phyloP scores from a whole-genome alignment of 768 basidiomycete genomes.

The Suillus occidentalis region DNA sequence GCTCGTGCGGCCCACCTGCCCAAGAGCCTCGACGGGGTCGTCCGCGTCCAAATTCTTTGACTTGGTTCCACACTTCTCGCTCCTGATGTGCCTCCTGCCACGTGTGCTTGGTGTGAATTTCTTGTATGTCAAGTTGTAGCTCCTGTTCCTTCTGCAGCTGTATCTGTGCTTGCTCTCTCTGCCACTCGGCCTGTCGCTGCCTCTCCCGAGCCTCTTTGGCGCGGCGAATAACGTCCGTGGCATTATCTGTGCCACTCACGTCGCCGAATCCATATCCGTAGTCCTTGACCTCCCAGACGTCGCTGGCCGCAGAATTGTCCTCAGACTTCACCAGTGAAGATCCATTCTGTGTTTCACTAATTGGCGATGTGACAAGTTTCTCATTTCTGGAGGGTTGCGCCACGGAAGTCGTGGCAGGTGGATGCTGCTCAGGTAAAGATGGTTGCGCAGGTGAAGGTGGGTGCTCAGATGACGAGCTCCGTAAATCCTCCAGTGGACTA shows the following conservation, averaged over 20 bases:
- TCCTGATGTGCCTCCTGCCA: slow-evolving; percentile 28
- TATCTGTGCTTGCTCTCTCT: slow-evolving; percentile 14
- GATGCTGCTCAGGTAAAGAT: background rate
- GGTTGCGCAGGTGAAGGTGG: background rate
- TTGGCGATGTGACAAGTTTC: background rate
- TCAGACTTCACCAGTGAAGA: slow-evolving; percentile 13
- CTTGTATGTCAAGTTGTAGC: slow-evolving; percentile 11
- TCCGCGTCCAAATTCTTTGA: slow-evolving; percentile 17
- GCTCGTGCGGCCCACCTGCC: slow-evolving; percentile 25
- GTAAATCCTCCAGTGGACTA: background rate
- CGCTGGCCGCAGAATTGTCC: slow-evolving; percentile 25
- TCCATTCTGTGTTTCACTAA: slow-evolving; percentile 3
- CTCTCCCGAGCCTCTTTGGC: slow-evolving; percentile 31
- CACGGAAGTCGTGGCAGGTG: background rate
- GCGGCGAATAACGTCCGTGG: slow-evolving; percentile 27
- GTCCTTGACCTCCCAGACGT: slow-evolving; percentile 56
- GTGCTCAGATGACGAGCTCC: background rate
- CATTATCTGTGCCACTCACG: slow-evolving; percentile 37
- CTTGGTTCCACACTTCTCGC: slow-evolving; percentile 24
- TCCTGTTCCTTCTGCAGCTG: slow-evolving; percentile 18
- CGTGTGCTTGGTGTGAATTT: slow-evolving; percentile 13
- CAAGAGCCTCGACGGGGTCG: slow-evolving; percentile 37
- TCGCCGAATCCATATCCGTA: slow-evolving; percentile 67
- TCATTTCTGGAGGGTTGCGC: background rate
- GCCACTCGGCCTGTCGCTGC: slow-evolving; percentile 17